These are phyloP conservation scores for Salvia sclarea DNA, from an alignment of 305 asterid species.

Conservation along the genomic window DNA sequence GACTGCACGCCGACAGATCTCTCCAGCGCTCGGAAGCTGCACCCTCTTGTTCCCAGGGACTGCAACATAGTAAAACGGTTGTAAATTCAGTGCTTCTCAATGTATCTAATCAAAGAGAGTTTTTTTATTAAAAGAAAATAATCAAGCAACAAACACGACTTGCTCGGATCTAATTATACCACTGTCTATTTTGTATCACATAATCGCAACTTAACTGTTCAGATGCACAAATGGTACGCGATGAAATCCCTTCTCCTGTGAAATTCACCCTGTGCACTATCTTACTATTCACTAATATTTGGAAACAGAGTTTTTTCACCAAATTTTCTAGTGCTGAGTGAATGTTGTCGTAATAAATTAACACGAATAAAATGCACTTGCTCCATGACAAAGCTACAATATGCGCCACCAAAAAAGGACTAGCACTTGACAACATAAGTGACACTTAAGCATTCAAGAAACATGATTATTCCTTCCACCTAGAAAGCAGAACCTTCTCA, in stretches of 20 bases:
- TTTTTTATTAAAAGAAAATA: not conserved
- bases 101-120: not conserved
- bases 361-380: not conserved
- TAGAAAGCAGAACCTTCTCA: conserved; percentile 4
- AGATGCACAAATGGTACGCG: not conserved
- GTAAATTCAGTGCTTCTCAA: not conserved
- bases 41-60: conserved; percentile 56
- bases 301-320: not conserved
- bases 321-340: not conserved
- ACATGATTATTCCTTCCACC: conserved; percentile 10
- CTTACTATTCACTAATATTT: not conserved
- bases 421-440: not conserved
- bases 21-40: conserved; percentile 49
- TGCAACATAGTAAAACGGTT: conserved; percentile 30
- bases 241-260: not conserved
- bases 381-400: not conserved
- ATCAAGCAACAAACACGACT: not conserved
- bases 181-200: not conserved
- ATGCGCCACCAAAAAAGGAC: not conserved
- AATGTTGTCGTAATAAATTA: not conserved
- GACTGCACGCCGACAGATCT: conserved; percentile 69
- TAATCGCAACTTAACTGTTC: not conserved
- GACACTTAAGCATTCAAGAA: conserved; percentile 3
- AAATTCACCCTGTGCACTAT: not conserved
- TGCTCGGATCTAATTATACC: not conserved